Evolutionary conservation across 2,329 filamentous ascomycete species (phyloP), one percentile per base, ranked within the genome.

Genomic region (Microascus cirrosus): DNA sequence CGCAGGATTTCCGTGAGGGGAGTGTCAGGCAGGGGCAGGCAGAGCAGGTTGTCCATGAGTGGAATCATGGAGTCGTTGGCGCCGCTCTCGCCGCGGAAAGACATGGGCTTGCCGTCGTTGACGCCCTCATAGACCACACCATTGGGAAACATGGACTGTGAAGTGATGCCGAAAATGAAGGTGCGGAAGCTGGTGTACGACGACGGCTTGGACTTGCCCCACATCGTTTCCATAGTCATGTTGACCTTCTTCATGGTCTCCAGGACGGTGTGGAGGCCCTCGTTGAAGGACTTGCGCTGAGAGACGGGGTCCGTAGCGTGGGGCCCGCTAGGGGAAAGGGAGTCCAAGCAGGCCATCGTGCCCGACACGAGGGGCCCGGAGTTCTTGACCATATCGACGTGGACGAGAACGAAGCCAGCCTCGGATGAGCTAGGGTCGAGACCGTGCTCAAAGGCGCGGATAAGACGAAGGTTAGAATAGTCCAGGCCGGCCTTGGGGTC

Each of bases 61-160:
- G 93, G 92, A 58, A 95, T 86, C 79, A 97, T 96, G 74, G 86
- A 89, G 74, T 97, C 93, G 69, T 96, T 96, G 63, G 93, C 93
- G 51, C 93, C 93, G 55, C 86, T 91, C 74, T 96, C 93, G 63
- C 93, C 93, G 35, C 93, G 86, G 81, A 96, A 96, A 58, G 81
- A 86, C 69, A 90, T 74, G 3, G 89, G 87, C 68, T 88, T 69
- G 60, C 72, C 71, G 60, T 87, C 83, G 62, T 86, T 86, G 60
- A 93, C 82, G 10, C 90, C 91, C 69, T 95, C 87, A 70, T 96
- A 96, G 53, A 95, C 73, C 8, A 96, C 93, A 10, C 93, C 93
- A 62, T 92, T 77, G 10, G 92, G 92, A 72, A 96, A 96, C 91
- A 96, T 96, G 66, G 84, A 86, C 73, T 96, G 92, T 54, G 83